Conservation (phyloP, 768 basidiomycete genomes). For the Phallus indusiatus region DNA sequence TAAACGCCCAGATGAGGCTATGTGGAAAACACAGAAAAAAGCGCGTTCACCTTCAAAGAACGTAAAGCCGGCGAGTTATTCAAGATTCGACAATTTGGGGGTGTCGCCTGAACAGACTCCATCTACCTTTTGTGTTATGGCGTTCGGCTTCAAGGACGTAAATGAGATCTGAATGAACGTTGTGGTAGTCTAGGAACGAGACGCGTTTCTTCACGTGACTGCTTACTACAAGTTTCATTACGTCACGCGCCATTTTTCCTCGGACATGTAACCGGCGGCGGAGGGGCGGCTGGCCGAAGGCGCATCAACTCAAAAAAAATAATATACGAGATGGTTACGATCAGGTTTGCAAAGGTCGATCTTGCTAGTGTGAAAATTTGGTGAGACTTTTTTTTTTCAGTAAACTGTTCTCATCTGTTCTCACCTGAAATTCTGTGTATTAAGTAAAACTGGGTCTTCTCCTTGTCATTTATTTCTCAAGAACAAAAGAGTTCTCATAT, state of each 20-base stretch:
- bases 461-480: too few species aligned
- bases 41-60: constrained; percentile 44
- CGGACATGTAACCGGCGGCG: not conserved
- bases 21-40: not conserved
- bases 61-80: constrained; percentile 80
- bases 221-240: not conserved
- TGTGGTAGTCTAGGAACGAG: not conserved
- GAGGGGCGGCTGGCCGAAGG: not conserved
- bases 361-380: too few species aligned
- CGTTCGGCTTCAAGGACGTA: not conserved
- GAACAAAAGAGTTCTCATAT: too few species aligned
- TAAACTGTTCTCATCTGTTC: too few species aligned
- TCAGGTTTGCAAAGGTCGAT: too few species aligned
- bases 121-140: not conserved
- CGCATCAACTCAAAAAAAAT: too few species aligned
- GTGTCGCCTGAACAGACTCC: not conserved
- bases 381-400: too few species aligned
- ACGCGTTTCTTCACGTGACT: constrained; percentile 6
- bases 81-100: constrained; percentile 39
- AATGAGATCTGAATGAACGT: not conserved
- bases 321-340: too few species aligned
- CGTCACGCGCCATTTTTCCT: not conserved
- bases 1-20: not conserved
- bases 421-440: too few species aligned
- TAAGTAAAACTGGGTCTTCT: too few species aligned